These are phyloP conservation scores for Podospora didyma DNA, from an alignment of 495 filamentous ascomycete genomes.

Conservation along the genomic window DNA sequence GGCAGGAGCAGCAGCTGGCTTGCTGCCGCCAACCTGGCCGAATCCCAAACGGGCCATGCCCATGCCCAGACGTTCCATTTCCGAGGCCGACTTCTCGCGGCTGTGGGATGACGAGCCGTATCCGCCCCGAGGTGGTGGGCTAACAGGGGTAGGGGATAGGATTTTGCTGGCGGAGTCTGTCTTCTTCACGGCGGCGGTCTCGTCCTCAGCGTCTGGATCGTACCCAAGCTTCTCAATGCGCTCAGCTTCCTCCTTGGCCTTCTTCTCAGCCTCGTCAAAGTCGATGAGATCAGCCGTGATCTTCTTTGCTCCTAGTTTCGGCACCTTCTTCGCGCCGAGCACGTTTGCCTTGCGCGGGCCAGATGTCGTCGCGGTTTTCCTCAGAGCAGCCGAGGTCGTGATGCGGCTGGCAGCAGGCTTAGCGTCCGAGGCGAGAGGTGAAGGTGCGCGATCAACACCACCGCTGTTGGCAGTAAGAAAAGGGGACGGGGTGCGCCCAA, in stretches of 20 bases:
- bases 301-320: conserved; percentile 94
- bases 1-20: conserved; percentile 61
- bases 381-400: conserved; percentile 67
- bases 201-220: conserved; percentile 83
- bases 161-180: conserved; percentile 52
- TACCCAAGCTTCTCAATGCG: conserved; percentile 98
- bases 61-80: conserved; percentile 89
- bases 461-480: conserved; percentile 72
- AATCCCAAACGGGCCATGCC: conserved; percentile 85
- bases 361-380: conserved; percentile 59
- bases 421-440: conserved; percentile 64
- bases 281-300: conserved; percentile 73
- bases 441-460: conserved; percentile 68
- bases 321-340: conserved; percentile 88
- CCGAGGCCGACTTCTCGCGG: conserved; percentile 58
- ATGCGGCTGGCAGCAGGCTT: conserved; percentile 58
- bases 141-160: conserved; percentile 70
- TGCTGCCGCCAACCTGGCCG: conserved; percentile 72
- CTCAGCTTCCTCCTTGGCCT: conserved; percentile 96
- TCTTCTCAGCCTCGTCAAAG: conserved; percentile 95
- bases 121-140: conserved; percentile 50
- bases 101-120: conserved; percentile 57
- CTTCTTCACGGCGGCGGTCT: conserved; percentile 38
- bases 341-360: conserved; percentile 76
- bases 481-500: conserved; percentile 80